Base-by-base conservation (phyloP, 805 yeast genomes). In the Hanseniaspora hatyaiensis region DNA sequence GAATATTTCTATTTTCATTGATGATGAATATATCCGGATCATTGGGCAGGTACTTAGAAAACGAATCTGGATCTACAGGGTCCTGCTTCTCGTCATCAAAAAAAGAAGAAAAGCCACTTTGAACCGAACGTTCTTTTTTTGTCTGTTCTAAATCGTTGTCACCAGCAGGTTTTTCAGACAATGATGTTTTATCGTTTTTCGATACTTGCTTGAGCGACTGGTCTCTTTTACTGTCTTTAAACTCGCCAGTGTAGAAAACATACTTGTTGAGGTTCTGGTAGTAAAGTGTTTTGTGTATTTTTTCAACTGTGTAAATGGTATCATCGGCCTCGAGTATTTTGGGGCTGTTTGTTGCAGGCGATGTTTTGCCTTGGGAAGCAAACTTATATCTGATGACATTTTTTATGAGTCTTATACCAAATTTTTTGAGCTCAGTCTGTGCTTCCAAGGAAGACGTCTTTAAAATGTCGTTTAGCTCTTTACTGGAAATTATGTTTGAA, bases 381-480 rank as follows among this genome's bases (percentile, higher is more conserved):
- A 30, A 45, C 16, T 37, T 36, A 22, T 45, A 45, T 37, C 49
- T 45, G 13, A 45, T 45, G n/a, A 45, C 49, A 24, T 45, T 36
- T n/a, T 34, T 30, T 8, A 45, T 45, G 12, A 31, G 24, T 23
- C 37, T 31, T 13, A 30, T 23, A 16, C 43, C 43, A 8, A 33
- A 40, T 22, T 40, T 18, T 18, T 30, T 40, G 5, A 30, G 3
- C n/a, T 40, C 43, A 4, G 8, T 4, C 4, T 28, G 33, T 3
- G 11, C 20, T n/a, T 40, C 34, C 9, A 30, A 18, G 12, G 43
- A 13, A 20, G 31, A 12, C 2, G 12, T 8, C n/a, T 29, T 40
- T 3, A 40, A 4, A 4, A 40, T 29, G 1, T 26, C 33, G 4
- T 30, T 22, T 1, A 33, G 16, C 9, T 45, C 22, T 6, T 15